Evolutionary conservation across 805 yeast species (phyloP).

Genomic region (Kazachstania bromeliacearum): DNA sequence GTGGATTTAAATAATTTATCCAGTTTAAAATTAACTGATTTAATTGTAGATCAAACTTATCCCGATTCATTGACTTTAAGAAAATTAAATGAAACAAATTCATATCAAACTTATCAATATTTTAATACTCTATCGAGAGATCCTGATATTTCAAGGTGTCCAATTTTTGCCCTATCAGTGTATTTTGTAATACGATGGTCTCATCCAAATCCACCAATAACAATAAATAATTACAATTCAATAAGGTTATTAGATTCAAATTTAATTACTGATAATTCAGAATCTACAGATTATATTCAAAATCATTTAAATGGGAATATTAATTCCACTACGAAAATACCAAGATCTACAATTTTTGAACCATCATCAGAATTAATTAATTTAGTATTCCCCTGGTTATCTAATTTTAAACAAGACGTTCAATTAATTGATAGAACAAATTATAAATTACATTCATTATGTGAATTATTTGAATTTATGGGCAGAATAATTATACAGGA

Average conservation of each 20-base stretch:
- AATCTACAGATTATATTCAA: slow-evolving; percentile 5
- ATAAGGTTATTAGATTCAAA: slow-evolving; percentile 18
- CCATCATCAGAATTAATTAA: slow-evolving; percentile 19
- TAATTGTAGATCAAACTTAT: slow-evolving; percentile 29
- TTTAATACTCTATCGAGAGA: slow-evolving; percentile 28
- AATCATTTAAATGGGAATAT: slow-evolving; percentile 6
- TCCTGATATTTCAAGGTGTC: slow-evolving; percentile 26
- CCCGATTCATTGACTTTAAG: slow-evolving; percentile 29
- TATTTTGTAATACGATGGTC: slow-evolving; percentile 27
- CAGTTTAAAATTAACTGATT: slow-evolving; percentile 20
- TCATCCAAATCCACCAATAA: slow-evolving; percentile 20
- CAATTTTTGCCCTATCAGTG: slow-evolving; percentile 26
- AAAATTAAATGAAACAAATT: slow-evolving; percentile 16
- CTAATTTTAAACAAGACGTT: slow-evolving; percentile 21
- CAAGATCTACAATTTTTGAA: slow-evolving; percentile 16
- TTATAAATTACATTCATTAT: slow-evolving; percentile 25
- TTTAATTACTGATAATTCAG: slow-evolving; percentile 10
- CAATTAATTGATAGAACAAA: slow-evolving; percentile 23
- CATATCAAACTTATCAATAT: slow-evolving; percentile 21
- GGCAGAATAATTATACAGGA: slow-evolving; percentile 26
- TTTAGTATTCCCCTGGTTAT: slow-evolving; percentile 27
- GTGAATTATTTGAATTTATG: slow-evolving; percentile 27
- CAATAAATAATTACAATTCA: slow-evolving; percentile 15
- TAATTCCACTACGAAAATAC: slow-evolving; percentile 7
- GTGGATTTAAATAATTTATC: slow-evolving; percentile 15